Evolutionary conservation across 345 rosid genomes (phyloP), one percentile per base, ranked within the genome.

Genomic region (Heritiera fomes): DNA sequence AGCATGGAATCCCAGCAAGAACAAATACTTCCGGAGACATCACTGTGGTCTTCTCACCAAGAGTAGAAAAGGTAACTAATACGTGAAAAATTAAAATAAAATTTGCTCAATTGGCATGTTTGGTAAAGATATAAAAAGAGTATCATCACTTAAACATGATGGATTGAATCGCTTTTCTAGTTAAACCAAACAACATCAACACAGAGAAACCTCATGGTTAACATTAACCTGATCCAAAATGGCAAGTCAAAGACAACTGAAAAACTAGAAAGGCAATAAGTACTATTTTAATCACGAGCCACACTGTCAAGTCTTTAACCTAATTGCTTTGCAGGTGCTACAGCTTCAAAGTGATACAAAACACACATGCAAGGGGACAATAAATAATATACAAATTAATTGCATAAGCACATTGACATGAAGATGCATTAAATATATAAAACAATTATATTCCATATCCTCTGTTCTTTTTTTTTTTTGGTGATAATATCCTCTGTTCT

Each of bases 21-120:
- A 89, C 82, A 85, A 96, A 92, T 81, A 96, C 97, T 91, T 96
- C 98, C 40, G 99, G 99, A 55, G 99, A 94, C 91, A 96, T 92
- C 67, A 96, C 93, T 32, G 99, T 95, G 40, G 98, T 95, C 89
- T 95, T 95, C 91, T 95, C 95, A 75, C 99, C 99, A 66, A 95
- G 99, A 71, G 90, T 85, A 73, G 89, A 83, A 85, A 93, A 93
- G 65, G 97, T 92, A 81, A 92, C 99, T 95, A 87, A 73, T 49
- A 84, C 56, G 80, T 83, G 56, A 72, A 23, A 77, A 79, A 41
- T 20, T 45, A 70, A 82, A 73, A 32, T 34, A 46, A 70, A 56
- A 52, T 2, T 79, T 20, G 77, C 72, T 75, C 61, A 18, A 56
- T 47, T 62, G 47, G 11, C 43, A 62, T 65, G 20, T 66, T 60